Evolutionary conservation across 306 rosid species (phyloP), one percentile per base, ranked within the genome.

Genomic region (Fragaria nilgerrensis): DNA sequence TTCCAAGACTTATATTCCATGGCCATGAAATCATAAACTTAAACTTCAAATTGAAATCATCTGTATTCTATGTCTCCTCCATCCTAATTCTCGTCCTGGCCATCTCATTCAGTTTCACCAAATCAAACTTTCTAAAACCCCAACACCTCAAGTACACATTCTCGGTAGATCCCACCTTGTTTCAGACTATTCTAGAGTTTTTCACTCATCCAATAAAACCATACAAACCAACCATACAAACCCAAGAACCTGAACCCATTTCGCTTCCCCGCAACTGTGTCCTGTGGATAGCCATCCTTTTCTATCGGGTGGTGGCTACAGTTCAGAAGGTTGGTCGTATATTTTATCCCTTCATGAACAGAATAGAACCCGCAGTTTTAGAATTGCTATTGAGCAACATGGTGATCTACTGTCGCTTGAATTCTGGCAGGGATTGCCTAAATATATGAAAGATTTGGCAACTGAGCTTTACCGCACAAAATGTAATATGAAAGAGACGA

Each of bases 221-320:
- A 48, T 65, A 39, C n/a, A n/a, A n/a, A n/a, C n/a, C n/a, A n/a
- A n/a, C n/a, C n/a, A n/a, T n/a, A n/a, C 81, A 50, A 55, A 50
- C 74, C 77, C 55, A 23, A 43, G 1, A 45, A 4, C 61, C 19
- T 14, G 82, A 72, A 66, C 76, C 78, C 63, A 61, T 43, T 72
- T 49, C 85, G 68, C 13, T 52, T 11, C 50, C 89, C 22, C 75
- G 84, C 61, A 52, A 56, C 39, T 93, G 96, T 72, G 83, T 93
- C 7, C 85, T 93, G 58, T 93, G 96, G 96, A 91, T 90, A 95
- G 92, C 98, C n/a, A n/a, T 22, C 95, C 96, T 0, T 91, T 93
- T 80, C 95, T 93, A 48, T 93, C 98, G 22, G 91, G 93, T 65
- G 96, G 98, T 63, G 98, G 98, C 79, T 93, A 93, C 82, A 84